Conservation (phyloP, 2,329 filamentous ascomycete species). For the Sporothrix pallida region DNA sequence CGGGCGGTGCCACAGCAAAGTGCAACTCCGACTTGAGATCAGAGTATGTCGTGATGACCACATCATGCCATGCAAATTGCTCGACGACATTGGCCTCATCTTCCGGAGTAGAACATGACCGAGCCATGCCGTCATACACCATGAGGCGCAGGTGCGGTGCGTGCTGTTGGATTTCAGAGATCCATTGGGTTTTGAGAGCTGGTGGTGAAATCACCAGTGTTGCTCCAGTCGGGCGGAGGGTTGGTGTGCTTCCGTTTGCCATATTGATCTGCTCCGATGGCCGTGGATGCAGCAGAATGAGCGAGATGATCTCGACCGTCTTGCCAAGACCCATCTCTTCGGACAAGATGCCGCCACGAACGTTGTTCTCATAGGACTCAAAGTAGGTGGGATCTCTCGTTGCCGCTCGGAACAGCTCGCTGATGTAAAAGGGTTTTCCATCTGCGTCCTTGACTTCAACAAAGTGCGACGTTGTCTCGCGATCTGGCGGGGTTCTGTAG, state of each 20-base stretch:
- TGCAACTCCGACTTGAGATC: constrained; percentile 82
- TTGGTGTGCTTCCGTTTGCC: constrained; percentile 58
- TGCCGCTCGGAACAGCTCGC: constrained; percentile 66
- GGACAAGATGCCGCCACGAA: constrained; percentile 70
- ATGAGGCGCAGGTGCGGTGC: constrained; percentile 63
- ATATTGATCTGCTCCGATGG: constrained; percentile 49
- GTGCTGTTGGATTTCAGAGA: constrained; percentile 63
- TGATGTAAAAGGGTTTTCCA: constrained; percentile 51
- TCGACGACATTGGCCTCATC: constrained; percentile 51
- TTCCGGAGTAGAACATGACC: constrained; percentile 46
- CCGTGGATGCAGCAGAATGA: constrained; percentile 69
- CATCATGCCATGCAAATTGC: constrained; percentile 58
- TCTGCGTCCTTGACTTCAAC: constrained; percentile 51
- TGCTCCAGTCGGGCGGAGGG: constrained; percentile 57
- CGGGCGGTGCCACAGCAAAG: constrained; percentile 72
- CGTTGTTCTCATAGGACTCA: constrained; percentile 47
- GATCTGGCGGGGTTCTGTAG: constrained; percentile 33
- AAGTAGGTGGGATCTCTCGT: constrained; percentile 57
- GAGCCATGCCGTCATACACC: constrained; percentile 59
- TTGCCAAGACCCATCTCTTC: constrained; percentile 88
- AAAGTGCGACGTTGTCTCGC: constrained; percentile 53
- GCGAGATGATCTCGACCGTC: constrained; percentile 74
- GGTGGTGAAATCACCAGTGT: constrained; percentile 68
- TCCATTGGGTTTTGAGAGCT: constrained; percentile 65
- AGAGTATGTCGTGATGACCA: constrained; percentile 69